Evolutionary conservation across 2,329 filamentous ascomycete species (phyloP).

Genomic region (Mycosphaerella sp.): DNA sequence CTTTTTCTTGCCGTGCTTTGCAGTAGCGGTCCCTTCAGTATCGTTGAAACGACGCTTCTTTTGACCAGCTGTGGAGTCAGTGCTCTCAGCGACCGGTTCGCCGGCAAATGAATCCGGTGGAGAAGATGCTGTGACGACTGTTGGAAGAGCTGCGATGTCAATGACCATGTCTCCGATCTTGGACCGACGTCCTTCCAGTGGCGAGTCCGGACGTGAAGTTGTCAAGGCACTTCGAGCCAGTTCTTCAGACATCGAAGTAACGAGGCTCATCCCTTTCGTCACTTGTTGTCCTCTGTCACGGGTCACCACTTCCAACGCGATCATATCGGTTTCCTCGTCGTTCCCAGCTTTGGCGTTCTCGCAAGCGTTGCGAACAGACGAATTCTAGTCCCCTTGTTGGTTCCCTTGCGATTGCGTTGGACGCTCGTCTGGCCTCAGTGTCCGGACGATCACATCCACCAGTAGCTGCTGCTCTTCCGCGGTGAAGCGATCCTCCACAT

Average conservation of each 20-base stretch:
- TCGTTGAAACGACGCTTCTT: too few species aligned
- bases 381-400: constrained; percentile 10
- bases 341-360: background rate
- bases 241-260: background rate
- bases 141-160: background rate
- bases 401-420: background rate
- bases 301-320: too few species aligned
- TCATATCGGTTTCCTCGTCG: background rate
- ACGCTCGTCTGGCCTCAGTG: constrained; percentile 16
- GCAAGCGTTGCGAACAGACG: constrained; percentile 4
- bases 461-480: constrained; percentile 31
- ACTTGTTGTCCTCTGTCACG: too few species aligned
- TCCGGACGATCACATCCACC: constrained; percentile 23
- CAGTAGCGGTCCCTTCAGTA: too few species aligned
- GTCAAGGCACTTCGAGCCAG: background rate
- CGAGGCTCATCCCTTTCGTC: too few species aligned
- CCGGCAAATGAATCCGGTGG: too few species aligned
- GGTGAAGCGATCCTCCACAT: constrained; percentile 31
- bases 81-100: too few species aligned
- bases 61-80: too few species aligned
- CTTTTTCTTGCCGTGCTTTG: too few species aligned
- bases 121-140: too few species aligned
- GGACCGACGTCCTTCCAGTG: background rate
- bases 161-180: background rate
- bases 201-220: background rate